phyloP scores from a whole-genome alignment of 2,329 filamentous ascomycete species.

The Venturia effusa region DNA sequence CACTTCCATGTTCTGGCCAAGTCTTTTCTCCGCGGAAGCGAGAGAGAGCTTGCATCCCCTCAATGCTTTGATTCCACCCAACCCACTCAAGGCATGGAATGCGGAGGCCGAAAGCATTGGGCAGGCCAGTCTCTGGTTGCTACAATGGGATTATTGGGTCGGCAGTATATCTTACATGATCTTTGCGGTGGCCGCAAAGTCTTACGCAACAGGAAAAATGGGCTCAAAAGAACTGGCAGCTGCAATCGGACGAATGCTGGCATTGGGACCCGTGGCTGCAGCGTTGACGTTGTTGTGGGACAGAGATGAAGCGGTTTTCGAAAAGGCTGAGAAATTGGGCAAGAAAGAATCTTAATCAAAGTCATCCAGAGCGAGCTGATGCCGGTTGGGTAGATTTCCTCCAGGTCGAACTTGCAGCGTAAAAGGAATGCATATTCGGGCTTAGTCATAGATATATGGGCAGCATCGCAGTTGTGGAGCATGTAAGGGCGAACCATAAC shows the following conservation, averaged over 20 bases:
- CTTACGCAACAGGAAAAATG: neutral
- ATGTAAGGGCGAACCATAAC: no score
- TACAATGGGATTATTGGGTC: slow-evolving; percentile 9
- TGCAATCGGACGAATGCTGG: neutral
- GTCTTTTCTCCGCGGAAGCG: neutral
- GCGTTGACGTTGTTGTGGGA: slow-evolving; percentile 4
- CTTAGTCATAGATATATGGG: no score
- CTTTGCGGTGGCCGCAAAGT: slow-evolving; percentile 3
- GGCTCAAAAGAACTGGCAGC: neutral
- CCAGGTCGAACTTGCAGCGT: no score
- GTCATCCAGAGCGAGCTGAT: neutral
- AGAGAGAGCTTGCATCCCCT: neutral
- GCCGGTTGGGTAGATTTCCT: neutral
- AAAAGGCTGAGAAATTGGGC: neutral
- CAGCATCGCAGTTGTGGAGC: no score
- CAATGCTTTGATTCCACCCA: neutral
- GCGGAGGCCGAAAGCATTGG: neutral
- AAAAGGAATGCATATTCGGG: no score
- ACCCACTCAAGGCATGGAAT: neutral
- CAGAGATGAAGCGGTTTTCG: slow-evolving; percentile 3
- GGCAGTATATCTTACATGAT: neutral
- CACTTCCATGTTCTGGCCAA: neutral
- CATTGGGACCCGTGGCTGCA: slow-evolving; percentile 6
- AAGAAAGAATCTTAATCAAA: neutral
- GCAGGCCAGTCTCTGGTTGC: neutral